phyloP scores from a whole-genome alignment of 352 stramenopile species.

The Phytophthora crassamura region DNA sequence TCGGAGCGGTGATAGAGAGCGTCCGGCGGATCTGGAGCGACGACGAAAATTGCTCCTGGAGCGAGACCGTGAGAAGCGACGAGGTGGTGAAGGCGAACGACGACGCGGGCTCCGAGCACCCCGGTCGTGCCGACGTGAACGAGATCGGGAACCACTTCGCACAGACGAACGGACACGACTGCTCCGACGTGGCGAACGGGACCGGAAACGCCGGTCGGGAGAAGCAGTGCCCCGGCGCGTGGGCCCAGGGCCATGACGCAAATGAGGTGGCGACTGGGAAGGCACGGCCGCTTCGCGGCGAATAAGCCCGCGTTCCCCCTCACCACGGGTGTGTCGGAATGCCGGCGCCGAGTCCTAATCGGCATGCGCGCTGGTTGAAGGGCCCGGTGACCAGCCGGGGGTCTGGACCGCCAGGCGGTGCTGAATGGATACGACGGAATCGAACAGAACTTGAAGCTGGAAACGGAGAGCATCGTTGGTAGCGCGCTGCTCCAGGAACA shows the following conservation, averaged over 20 bases:
- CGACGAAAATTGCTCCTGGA: background rate
- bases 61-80: background rate
- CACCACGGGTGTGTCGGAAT: too few species aligned
- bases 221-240: too few species aligned
- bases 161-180: background rate
- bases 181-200: too few species aligned
- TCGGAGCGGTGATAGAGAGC: background rate
- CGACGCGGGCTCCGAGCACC: background rate
- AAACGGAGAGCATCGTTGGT: background rate
- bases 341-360: too few species aligned
- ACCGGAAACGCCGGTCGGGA: too few species aligned
- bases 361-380: too few species aligned
- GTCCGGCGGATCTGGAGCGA: background rate
- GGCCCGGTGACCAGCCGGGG: background rate
- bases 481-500: background rate
- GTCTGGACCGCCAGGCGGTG: background rate
- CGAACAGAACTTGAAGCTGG: background rate
- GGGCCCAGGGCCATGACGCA: too few species aligned
- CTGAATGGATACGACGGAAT: background rate
- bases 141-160: background rate
- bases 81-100: background rate
- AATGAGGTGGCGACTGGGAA: too few species aligned
- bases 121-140: background rate
- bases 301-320: too few species aligned
- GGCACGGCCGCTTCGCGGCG: too few species aligned